Evolutionary conservation across 768 basidiomycete genomes (phyloP), one percentile per base, ranked within the genome.

Genomic region (Nevesoporus exiguus): DNA sequence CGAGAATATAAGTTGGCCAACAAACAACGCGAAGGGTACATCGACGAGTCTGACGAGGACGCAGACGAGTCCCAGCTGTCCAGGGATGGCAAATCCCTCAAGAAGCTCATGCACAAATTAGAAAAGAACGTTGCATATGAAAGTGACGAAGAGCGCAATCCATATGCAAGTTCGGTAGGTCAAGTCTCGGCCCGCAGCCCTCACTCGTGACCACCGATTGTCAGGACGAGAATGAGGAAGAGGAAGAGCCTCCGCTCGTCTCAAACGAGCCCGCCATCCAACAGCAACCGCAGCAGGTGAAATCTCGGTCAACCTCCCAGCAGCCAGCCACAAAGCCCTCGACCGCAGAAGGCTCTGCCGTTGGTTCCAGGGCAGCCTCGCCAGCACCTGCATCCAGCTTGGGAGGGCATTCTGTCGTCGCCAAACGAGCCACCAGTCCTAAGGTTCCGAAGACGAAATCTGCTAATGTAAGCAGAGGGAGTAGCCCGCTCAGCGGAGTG

Each of bases 101-200:
- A 91, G 73, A 95, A 94, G 71, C 78, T 94, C 19, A 83, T 98
- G 64, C 85, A 81, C 56, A 89, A 84, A 65, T 77, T 85, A 53
- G 94, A 95, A 71, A 90, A 92, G 67, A 87, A 87, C 51, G 83
- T 80, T 9, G 85, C 77, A 7, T 92, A 93, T 65, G 91, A 93
- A 15, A 86, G 83, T 47, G 90, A 92, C 42, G 89, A 93, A 21
- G 87, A 91, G 40, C 65, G 51, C 30, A 90, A 93, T 68, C 91
- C 91, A 5, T 93, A 92, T 64, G 85, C 85, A 1, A 86, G 82
- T 66, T 87, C 85, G 62, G 90, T 84, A 67, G 62, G 86, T 72
- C 33, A 46, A 37, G 31, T 1, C 4, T n/a, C n/a, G n/a, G n/a
- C n/a, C 36, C 47, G 31, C 41, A 52, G 39, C 6, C 2, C 31